Evolutionary conservation across 1,284 basidiomycete species (phyloP), one percentile per base, ranked within the genome.

Genomic region (Trametes polyzona): DNA sequence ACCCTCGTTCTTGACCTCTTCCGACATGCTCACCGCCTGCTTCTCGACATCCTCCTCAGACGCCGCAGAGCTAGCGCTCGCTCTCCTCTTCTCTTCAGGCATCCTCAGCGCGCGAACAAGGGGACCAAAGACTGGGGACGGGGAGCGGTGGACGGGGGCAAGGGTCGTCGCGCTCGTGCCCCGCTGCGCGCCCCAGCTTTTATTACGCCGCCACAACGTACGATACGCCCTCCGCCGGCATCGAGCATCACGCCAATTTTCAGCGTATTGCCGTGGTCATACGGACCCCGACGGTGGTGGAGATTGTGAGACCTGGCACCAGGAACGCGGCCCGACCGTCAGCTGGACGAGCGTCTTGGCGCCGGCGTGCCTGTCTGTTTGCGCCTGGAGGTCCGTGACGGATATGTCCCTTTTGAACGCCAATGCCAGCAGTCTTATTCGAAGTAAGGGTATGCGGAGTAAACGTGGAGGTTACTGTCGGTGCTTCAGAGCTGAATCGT

Each of bases 31-130:
- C 32, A 26, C 35, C 9, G 48, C 53, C 26, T 42, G 42, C 47
- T 61, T 61, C 49, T 61, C 59, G 14, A 52, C 35, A 16, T 55
- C 50, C 9, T 35, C 26, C 19, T n/a, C n/a, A n/a, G 48, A 46
- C 6, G 36, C 16, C 3, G 37, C 21, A 14, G 47, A 55, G 11
- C 24, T 29, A n/a, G 30, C 23, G 35, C 47, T 55, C 32, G 47
- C 32, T 14, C 41, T 37, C 27, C 23, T 47, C 0, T 33, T n/a
- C 4, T 56, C 54, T 26, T 39, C 40, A 12, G 19, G 14, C 53
- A 55, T 55, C 17, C 7, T 16, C 2, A 43, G 42, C 14, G 21
- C 11, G 5, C 27, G 30, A n/a, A n/a, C n/a, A 35, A 33, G 32
- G 4, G 14, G 23, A n/a, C 19, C 6, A 8, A 33, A 21, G 24